These are phyloP conservation scores for Evansstolkia leycettana DNA, from an alignment of 495 filamentous ascomycete genomes.

Conservation along the genomic window DNA sequence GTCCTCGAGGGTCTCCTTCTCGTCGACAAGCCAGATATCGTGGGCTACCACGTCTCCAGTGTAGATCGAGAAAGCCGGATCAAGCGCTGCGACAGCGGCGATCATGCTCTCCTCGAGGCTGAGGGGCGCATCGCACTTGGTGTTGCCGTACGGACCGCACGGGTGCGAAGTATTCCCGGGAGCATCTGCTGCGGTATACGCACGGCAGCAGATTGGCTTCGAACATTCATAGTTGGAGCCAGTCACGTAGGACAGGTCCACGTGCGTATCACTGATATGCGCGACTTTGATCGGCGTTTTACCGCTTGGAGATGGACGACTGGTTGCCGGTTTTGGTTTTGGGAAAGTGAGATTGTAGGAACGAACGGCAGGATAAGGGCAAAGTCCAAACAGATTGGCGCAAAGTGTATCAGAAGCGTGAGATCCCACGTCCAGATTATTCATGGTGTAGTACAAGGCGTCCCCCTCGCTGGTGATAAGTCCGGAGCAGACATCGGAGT, in stretches of 20 bases:
- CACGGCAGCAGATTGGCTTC: constrained; percentile 44
- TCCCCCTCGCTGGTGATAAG: constrained; percentile 35
- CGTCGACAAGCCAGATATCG: constrained; percentile 16
- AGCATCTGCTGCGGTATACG: constrained; percentile 28
- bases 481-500: constrained; percentile 38
- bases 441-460: constrained; percentile 33
- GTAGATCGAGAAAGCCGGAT: constrained; percentile 18
- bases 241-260: constrained; percentile 37
- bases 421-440: constrained; percentile 30
- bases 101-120: constrained; percentile 41
- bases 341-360: constrained; percentile 31
- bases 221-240: constrained; percentile 39
- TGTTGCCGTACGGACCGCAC: constrained; percentile 34
- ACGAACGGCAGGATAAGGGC: constrained; percentile 30
- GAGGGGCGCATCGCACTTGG: constrained; percentile 37
- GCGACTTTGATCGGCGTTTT: constrained; percentile 36
- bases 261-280: constrained; percentile 45
- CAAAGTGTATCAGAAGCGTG: constrained; percentile 37
- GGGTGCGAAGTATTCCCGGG: constrained; percentile 31
- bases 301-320: constrained; percentile 30
- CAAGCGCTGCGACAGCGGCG: constrained; percentile 24
- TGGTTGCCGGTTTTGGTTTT: constrained; percentile 24
- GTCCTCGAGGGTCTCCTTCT: constrained; percentile 26
- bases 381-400: constrained; percentile 35
- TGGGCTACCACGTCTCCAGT: constrained; percentile 20